Conservation (phyloP, 257 asterid species). For the Henckelia pumila region DNA sequence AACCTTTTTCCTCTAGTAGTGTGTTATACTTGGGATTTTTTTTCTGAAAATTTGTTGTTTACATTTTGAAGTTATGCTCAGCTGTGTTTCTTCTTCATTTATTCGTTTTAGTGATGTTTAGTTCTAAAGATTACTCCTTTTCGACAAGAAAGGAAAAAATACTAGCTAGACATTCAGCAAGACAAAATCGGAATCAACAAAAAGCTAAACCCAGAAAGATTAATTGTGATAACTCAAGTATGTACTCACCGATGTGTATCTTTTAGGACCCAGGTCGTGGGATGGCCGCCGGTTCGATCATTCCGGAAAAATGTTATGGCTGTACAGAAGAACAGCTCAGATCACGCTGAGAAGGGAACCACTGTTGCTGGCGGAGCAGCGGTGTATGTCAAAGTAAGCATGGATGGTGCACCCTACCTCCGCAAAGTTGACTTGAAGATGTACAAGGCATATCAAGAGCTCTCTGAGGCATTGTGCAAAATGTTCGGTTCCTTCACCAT, state of each 20-base stretch:
- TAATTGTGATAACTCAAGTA: no score
- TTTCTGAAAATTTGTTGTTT: background rate
- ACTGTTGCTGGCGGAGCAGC: slow-evolving; percentile 24
- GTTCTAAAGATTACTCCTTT: background rate
- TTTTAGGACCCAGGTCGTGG: slow-evolving; percentile 85
- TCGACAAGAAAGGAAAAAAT: background rate
- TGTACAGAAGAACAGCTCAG: slow-evolving; percentile 43
- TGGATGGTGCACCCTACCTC: slow-evolving; percentile 92
- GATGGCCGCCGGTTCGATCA: slow-evolving; percentile 88
- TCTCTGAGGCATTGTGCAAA: slow-evolving; percentile 64
- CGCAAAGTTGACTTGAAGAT: slow-evolving; percentile 72
- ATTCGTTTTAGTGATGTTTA: no score
- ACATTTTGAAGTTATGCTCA: background rate
- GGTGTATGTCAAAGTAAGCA: slow-evolving; percentile 72
- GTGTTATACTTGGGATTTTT: background rate
- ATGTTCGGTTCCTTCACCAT: slow-evolving; percentile 71
- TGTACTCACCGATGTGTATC: background rate
- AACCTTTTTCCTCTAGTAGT: background rate
- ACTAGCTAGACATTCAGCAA: no score
- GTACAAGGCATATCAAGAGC: slow-evolving; percentile 60
- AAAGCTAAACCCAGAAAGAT: background rate
- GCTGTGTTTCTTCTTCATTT: background rate
- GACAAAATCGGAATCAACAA: background rate
- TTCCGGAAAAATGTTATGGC: slow-evolving; percentile 59
- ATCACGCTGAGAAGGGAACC: slow-evolving; percentile 38